Base-by-base conservation (phyloP, 805 yeast genomes). In the Candida glaebosa region DNA sequence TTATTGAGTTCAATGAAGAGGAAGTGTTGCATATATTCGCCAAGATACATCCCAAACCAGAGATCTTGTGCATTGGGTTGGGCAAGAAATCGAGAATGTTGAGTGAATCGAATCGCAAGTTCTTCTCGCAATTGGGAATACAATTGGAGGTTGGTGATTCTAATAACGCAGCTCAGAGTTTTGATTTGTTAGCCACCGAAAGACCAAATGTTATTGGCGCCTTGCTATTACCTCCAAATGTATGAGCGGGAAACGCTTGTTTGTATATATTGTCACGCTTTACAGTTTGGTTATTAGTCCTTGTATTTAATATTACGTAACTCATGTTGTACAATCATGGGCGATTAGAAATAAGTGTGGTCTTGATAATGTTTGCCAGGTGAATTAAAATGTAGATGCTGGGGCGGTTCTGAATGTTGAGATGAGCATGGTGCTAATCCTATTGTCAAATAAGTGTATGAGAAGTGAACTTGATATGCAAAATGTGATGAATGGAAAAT, bases 161-260 rank as follows among this genome's bases (percentile, higher is more conserved):
- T 8, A 53, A 69, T 47, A 76, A 76, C 49, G 85, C 87, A 1
- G 90, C 85, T 9, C 74, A 77, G 47, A 81, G 76, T 46, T 87
- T 76, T 61, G 91, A 87, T 52, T 61, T 87, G 33, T 62, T 87
- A 44, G 89, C 91, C 1, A 84, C 91, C 0, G 95, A 87, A 56
- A 69, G 95, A 49, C 87, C 90, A 0, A 66, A 71, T 18, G 81
- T 79, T 24, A 79, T 87, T n/a, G 89, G 81, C 1, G 93, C 86
- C 0, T 62, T 87, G 24, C 64, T 87, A 37, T 64, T 87, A 33
- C 87, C 95, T 17, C 86, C 91, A 3, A 76, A 81, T 47, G 58
- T 79, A 46, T 78, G 60, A 45, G 14, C 26, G 26, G 26, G 5
- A 22, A 32, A 6, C n/a, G 9, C 17, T 17, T 10, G n/a, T 14